Conservation (phyloP, 139 green algal species). For the Pleodorina starrii region DNA sequence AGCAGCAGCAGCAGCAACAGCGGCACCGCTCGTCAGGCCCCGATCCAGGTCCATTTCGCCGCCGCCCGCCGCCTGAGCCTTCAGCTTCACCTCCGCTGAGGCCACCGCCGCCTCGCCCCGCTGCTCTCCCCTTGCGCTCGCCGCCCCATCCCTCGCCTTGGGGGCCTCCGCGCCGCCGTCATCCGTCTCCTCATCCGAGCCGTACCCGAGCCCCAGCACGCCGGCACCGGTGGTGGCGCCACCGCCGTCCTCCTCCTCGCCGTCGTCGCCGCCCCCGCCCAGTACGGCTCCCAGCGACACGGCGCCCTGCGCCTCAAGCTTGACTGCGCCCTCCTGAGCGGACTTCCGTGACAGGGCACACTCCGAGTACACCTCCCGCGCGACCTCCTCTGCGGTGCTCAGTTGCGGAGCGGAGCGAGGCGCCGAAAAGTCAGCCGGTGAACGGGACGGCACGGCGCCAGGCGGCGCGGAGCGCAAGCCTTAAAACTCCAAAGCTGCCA, state of each 20-base stretch:
- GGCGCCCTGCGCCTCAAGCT: constrained; percentile 33
- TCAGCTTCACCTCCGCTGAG: not conserved
- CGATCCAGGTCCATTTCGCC: not conserved
- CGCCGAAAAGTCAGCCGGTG: no score
- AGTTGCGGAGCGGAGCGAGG: not conserved
- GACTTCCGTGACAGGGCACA: not conserved
- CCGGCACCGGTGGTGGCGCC: not conserved
- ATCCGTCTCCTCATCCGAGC: constrained; percentile 61
- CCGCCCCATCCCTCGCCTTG: no score
- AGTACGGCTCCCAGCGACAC: constrained; percentile 10
- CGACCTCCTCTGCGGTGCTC: constrained; percentile 63
- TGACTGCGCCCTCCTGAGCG: constrained; percentile 31
- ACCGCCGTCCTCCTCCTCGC: constrained; percentile 3
- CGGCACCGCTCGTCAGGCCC: not conserved
- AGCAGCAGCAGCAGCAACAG: not conserved
- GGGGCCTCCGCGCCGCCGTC: not conserved
- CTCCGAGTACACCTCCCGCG: constrained; percentile 57
- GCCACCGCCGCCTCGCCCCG: not conserved
- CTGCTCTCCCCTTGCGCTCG: not conserved
- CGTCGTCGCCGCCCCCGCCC: constrained; percentile 23
- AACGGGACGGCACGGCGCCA: no score
- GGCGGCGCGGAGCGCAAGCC: no score
- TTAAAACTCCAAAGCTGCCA: not conserved
- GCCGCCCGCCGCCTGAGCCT: not conserved
- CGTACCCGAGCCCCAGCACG: constrained; percentile 57